phyloP scores from a whole-genome alignment of 2,329 filamentous ascomycete species.

The Cercospora brassicicola region DNA sequence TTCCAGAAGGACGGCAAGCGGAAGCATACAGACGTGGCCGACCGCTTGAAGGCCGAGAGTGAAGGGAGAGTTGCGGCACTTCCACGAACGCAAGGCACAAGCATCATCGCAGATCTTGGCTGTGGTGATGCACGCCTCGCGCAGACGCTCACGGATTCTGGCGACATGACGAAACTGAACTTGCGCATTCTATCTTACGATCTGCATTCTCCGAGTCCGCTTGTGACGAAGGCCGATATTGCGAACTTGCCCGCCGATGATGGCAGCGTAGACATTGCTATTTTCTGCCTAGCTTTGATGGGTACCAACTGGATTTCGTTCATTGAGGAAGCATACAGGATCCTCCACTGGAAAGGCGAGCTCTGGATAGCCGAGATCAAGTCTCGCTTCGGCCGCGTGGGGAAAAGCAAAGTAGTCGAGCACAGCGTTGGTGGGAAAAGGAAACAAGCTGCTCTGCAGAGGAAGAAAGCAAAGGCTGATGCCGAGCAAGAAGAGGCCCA shows the following conservation, averaged over 20 bases:
- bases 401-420: slow-evolving; percentile 54
- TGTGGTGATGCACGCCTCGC: slow-evolving; percentile 89
- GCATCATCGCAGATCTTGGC: slow-evolving; percentile 84
- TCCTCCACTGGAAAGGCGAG: slow-evolving; percentile 91
- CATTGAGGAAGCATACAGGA: slow-evolving; percentile 89
- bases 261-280: slow-evolving; percentile 76
- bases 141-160: slow-evolving; percentile 58
- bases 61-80: slow-evolving; percentile 51
- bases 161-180: slow-evolving; percentile 63
- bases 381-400: slow-evolving; percentile 73
- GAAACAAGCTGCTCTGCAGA: slow-evolving; percentile 46
- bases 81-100: slow-evolving; percentile 69
- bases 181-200: slow-evolving; percentile 83
- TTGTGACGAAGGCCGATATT: slow-evolving; percentile 88
- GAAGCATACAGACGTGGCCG: slow-evolving; percentile 42
- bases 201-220: slow-evolving; percentile 71
- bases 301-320: slow-evolving; percentile 98
- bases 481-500: slow-evolving; percentile 55
- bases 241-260: slow-evolving; percentile 75
- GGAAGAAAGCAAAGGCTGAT: slow-evolving; percentile 47
- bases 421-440: slow-evolving; percentile 70
- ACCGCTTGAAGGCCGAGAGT: slow-evolving; percentile 10
- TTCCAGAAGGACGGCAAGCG: slow-evolving; percentile 39
- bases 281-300: slow-evolving; percentile 97
- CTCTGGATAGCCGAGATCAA: slow-evolving; percentile 98